These are phyloP conservation scores for Ophiocordyceps camponoti-floridani DNA, from an alignment of 2,329 filamentous ascomycete species.

Conservation along the genomic window DNA sequence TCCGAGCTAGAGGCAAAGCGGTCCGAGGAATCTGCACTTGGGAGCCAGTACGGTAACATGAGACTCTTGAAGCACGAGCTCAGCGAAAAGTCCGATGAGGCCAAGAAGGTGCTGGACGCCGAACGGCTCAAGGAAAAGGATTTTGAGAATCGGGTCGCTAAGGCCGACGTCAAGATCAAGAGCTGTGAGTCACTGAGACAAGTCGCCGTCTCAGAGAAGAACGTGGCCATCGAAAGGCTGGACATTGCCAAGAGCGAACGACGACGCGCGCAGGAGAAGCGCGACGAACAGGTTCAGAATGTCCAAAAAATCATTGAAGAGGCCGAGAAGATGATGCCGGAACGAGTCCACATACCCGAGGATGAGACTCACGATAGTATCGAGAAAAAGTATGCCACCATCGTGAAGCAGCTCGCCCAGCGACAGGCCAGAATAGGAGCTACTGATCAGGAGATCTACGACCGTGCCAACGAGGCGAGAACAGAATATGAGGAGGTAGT, in stretches of 20 bases:
- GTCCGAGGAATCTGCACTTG: constrained; percentile 26
- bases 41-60: constrained; percentile 36
- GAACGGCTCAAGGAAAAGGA: constrained; percentile 16
- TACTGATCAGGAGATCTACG: constrained; percentile 44
- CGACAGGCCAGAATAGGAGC: constrained; percentile 41
- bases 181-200: constrained; percentile 28
- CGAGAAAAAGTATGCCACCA: constrained; percentile 31
- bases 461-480: constrained; percentile 22
- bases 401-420: constrained; percentile 39
- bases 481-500: constrained; percentile 24
- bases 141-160: constrained; percentile 30
- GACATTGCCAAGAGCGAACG: constrained; percentile 29
- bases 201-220: constrained; percentile 42
- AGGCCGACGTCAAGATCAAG: constrained; percentile 35
- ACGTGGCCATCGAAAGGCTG: constrained; percentile 33
- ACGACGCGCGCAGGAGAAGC: constrained; percentile 24
- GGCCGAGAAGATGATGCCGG: constrained; percentile 32
- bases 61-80: constrained; percentile 28
- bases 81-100: constrained; percentile 22
- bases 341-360: constrained; percentile 43
- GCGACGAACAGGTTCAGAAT: constrained; percentile 23
- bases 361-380: constrained; percentile 44
- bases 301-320: constrained; percentile 36
- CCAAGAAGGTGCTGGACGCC: constrained; percentile 17
- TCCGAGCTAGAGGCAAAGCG: constrained; percentile 38